Evolutionary conservation across 2,329 filamentous ascomycete genomes (phyloP).

Genomic region (Colletotrichum viniferum): DNA sequence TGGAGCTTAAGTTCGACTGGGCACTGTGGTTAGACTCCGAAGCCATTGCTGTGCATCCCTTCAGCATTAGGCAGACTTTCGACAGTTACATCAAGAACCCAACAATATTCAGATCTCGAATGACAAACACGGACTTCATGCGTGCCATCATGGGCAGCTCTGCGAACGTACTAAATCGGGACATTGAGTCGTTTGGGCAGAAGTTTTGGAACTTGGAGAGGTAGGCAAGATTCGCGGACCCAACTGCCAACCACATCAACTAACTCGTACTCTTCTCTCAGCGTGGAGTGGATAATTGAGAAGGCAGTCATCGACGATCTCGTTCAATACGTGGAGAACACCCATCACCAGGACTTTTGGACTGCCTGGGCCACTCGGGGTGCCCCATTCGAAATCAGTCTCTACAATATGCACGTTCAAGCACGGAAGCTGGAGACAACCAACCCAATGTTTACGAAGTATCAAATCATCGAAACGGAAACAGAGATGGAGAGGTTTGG

Average conservation of each 20-base stretch:
- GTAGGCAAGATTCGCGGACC: not conserved
- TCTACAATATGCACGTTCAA: constrained; percentile 6
- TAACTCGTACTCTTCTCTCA: not conserved
- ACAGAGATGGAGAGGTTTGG: constrained; percentile 2
- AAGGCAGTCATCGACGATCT: not conserved
- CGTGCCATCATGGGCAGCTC: not conserved
- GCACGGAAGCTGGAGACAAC: constrained; percentile 7
- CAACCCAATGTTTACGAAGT: not conserved
- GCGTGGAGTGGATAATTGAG: constrained; percentile 3
- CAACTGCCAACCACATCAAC: not conserved
- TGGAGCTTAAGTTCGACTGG: not conserved
- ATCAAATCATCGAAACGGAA: not conserved
- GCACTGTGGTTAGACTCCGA: constrained; percentile 14
- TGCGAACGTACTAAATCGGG: not conserved
- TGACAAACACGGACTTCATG: not conserved
- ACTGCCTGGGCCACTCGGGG: not conserved
- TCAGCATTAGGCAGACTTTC: not conserved
- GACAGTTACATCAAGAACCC: not conserved
- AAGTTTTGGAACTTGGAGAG: constrained; percentile 5
- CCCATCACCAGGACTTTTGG: constrained; percentile 3
- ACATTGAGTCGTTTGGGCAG: not conserved
- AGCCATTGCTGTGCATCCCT: constrained; percentile 4
- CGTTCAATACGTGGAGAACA: not conserved
- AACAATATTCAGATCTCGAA: constrained; percentile 1
- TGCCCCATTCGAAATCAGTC: constrained; percentile 1